These are phyloP conservation scores for Sphenostylis stenocarpa DNA, from an alignment of 306 rosid species.

Conservation along the genomic window DNA sequence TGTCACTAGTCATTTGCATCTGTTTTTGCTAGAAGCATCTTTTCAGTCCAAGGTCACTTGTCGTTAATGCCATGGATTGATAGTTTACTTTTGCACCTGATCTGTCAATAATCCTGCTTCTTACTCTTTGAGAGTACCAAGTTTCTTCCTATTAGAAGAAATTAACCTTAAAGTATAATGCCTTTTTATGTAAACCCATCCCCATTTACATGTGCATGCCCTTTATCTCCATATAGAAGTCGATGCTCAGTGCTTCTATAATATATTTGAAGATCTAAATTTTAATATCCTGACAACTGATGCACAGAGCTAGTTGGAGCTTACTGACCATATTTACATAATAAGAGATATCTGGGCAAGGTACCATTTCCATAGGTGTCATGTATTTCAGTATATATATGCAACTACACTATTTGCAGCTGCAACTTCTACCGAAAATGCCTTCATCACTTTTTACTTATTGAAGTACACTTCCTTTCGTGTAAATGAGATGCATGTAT, in stretches of 20 bases:
- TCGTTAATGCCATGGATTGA: conserved; percentile 3
- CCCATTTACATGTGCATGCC: background rate
- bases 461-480: background rate
- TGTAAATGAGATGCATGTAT: conserved; percentile 17
- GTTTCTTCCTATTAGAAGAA: conserved; percentile 20
- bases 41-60: conserved; percentile 10
- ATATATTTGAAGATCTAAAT: conserved; percentile 6
- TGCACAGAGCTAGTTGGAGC: background rate
- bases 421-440: background rate
- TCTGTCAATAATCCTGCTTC: background rate
- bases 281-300: background rate
- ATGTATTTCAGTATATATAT: conserved; percentile 10
- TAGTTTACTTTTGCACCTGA: conserved; percentile 29
- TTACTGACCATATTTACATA: background rate
- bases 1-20: conserved; percentile 8
- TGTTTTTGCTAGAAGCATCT: background rate
- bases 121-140: background rate
- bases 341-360: background rate
- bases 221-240: conserved; percentile 15
- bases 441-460: background rate
- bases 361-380: background rate
- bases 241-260: conserved; percentile 13
- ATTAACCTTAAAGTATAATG: conserved; percentile 4
- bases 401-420: background rate
- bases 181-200: background rate